Percentiles rank a stretch among this genome's conserved stretches.
Evolutionary conservation across 1,139 yeast genomes (phyloP).

Genomic region (Suhomyces maxii): DNA sequence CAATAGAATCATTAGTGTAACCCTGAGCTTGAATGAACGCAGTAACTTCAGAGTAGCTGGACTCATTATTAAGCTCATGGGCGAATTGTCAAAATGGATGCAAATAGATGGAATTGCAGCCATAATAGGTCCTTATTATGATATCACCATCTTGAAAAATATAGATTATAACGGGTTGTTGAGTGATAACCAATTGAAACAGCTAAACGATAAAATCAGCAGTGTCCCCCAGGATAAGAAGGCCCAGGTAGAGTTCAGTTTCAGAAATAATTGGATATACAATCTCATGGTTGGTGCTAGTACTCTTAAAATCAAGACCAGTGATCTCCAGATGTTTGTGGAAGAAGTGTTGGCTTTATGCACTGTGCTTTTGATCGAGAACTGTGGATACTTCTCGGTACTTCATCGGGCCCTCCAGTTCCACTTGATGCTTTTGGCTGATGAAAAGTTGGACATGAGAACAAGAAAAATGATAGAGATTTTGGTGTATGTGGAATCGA

Average conservation of each 20-base stretch:
- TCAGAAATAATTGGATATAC: slow-evolving; percentile 7
- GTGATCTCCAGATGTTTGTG: slow-evolving; percentile 3
- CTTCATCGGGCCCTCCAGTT: not conserved
- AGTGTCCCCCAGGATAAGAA: not conserved
- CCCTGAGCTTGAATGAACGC: slow-evolving; percentile 4
- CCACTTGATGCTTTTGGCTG: not conserved
- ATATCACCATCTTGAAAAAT: slow-evolving; percentile 36
- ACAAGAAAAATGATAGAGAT: not conserved
- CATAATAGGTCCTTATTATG: slow-evolving; percentile 20
- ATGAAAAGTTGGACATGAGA: not conserved
- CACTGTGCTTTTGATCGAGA: not conserved
- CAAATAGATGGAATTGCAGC: slow-evolving; percentile 1
- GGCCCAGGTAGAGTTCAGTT: not conserved
- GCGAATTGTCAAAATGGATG: not conserved
- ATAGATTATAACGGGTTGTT: slow-evolving; percentile 20
- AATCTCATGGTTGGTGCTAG: not conserved
- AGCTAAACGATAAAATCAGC: not conserved
- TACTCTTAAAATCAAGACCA: not conserved
- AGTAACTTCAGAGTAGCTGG: slow-evolving; percentile 7
- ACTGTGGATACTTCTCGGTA: not conserved
- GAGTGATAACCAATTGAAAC: not conserved
- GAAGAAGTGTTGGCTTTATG: not conserved
- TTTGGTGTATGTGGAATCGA: not conserved
- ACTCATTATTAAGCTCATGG: slow-evolving; percentile 6
- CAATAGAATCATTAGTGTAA: slow-evolving; percentile 9